A percentile compares a stretch with the other conserved stretches of the same genome.
These are phyloP conservation scores for Cercospora sp. DNA, from an alignment of 2,329 filamentous ascomycete species.

Conservation along the genomic window DNA sequence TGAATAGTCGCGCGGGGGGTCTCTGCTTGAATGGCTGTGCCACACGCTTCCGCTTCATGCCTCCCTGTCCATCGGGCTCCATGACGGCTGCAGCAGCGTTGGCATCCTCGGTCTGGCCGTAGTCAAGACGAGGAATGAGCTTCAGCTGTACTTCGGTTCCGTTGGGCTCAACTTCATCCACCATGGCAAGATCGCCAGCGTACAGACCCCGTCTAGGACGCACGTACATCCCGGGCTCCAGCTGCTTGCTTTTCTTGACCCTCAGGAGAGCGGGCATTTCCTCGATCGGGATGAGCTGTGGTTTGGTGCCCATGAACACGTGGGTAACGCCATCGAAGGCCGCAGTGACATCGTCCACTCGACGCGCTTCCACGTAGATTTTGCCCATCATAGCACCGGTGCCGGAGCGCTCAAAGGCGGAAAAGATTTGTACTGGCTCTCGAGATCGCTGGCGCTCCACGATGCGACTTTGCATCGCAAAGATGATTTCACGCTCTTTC, in stretches of 20 bases:
- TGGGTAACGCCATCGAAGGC: slow-evolving; percentile 83
- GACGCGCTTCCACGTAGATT: slow-evolving; percentile 89
- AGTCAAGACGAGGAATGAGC: slow-evolving; percentile 88
- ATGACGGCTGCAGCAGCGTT: slow-evolving; percentile 45
- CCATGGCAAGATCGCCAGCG: slow-evolving; percentile 83
- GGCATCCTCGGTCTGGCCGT: slow-evolving; percentile 80
- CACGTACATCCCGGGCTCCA: slow-evolving; percentile 89
- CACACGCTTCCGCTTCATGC: slow-evolving; percentile 73
- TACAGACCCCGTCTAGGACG: slow-evolving; percentile 75
- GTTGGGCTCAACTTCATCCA: slow-evolving; percentile 89
- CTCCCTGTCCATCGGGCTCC: slow-evolving; percentile 36
- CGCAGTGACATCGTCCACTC: slow-evolving; percentile 79
- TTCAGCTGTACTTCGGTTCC: slow-evolving; percentile 84
- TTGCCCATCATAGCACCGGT: slow-evolving; percentile 78
- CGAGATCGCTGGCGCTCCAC: slow-evolving; percentile 77
- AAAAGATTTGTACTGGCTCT: slow-evolving; percentile 79
- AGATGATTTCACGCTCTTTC: slow-evolving; percentile 90
- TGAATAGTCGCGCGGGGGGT: slow-evolving; percentile 88
- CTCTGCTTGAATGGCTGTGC: slow-evolving; percentile 54
- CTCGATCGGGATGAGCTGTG: slow-evolving; percentile 88
- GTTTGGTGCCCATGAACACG: slow-evolving; percentile 83
- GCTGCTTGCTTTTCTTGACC: slow-evolving; percentile 78
- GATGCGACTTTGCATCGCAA: slow-evolving; percentile 82
- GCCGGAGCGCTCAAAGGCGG: slow-evolving; percentile 85
- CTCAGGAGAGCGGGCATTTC: slow-evolving; percentile 97